Conservation (phyloP, 805 yeast genomes). For the Starmera pachycereana region DNA sequence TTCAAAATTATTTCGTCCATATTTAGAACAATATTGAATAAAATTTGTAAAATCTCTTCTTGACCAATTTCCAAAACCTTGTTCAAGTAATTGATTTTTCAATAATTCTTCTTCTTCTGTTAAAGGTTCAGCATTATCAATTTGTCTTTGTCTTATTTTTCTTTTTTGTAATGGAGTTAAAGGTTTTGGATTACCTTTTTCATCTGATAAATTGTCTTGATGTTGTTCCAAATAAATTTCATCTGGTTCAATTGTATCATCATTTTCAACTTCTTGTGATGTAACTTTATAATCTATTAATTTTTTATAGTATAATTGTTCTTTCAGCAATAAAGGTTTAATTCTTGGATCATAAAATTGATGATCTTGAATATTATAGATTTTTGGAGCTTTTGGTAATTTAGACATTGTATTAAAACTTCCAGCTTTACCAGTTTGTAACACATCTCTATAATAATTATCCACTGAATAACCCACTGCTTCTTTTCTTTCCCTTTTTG, state of each 20-base stretch:
- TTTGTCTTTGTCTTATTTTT: constrained; percentile 37
- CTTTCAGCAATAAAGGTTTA: constrained; percentile 45
- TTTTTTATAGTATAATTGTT: constrained; percentile 53
- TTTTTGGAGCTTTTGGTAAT: constrained; percentile 51
- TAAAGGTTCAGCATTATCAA: constrained; percentile 46
- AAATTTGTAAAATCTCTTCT: constrained; percentile 67
- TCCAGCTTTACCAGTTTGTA: constrained; percentile 25
- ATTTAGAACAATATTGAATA: constrained; percentile 58
- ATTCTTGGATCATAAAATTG: constrained; percentile 59
- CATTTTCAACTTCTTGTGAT: constrained; percentile 48
- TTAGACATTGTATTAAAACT: constrained; percentile 29
- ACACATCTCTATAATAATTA: constrained; percentile 63
- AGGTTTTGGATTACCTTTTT: background rate
- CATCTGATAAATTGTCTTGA: background rate
- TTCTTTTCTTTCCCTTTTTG: constrained; percentile 67
- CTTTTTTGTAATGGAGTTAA: constrained; percentile 2
- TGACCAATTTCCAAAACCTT: constrained; percentile 61
- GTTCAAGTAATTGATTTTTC: constrained; percentile 41
- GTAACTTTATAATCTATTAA: constrained; percentile 49
- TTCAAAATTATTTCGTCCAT: constrained; percentile 43
- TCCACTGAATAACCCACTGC: constrained; percentile 63
- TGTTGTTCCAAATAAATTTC: constrained; percentile 11
- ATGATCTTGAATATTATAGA: constrained; percentile 55
- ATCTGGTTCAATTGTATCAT: constrained; percentile 22
- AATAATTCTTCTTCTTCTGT: constrained; percentile 49